phyloP scores from a whole-genome alignment of 495 filamentous ascomycete genomes.

The Glonium stellatum region DNA sequence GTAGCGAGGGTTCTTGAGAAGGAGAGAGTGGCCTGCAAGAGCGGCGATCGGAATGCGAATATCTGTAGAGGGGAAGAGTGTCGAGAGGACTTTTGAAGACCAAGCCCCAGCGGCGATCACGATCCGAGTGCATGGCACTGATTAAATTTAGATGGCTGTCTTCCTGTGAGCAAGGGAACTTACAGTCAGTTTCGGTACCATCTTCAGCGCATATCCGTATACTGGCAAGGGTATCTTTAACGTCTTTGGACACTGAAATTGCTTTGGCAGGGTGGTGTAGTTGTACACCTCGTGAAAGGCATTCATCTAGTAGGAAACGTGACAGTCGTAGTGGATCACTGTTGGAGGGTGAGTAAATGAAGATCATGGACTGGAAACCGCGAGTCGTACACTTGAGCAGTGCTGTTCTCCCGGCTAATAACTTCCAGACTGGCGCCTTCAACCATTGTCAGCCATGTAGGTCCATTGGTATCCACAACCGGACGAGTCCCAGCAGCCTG shows the following conservation, averaged over 20 bases:
- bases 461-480: constrained; percentile 31
- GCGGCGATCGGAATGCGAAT: constrained; percentile 49
- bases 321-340: constrained; percentile 58
- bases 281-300: constrained; percentile 52
- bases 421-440: constrained; percentile 50
- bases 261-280: constrained; percentile 60
- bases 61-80: constrained; percentile 54
- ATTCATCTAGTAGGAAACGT: constrained; percentile 54
- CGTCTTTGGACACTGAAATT: constrained; percentile 46
- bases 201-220: constrained; percentile 42
- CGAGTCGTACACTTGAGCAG: constrained; percentile 55
- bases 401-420: constrained; percentile 55
- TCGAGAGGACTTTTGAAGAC: constrained; percentile 54
- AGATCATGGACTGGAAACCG: not conserved
- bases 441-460: constrained; percentile 54
- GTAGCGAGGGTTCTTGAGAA: constrained; percentile 58
- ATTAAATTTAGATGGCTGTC: not conserved
- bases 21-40: constrained; percentile 65
- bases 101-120: constrained; percentile 65
- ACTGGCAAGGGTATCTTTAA: constrained; percentile 40
- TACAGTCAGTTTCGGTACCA: constrained; percentile 45
- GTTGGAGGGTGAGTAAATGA: constrained; percentile 9
- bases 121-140: constrained; percentile 50
- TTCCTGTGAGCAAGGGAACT: not conserved
- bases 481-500: constrained; percentile 43